phyloP scores from a whole-genome alignment of 2,329 filamentous ascomycete genomes.

The Aplosporella prunicola region DNA sequence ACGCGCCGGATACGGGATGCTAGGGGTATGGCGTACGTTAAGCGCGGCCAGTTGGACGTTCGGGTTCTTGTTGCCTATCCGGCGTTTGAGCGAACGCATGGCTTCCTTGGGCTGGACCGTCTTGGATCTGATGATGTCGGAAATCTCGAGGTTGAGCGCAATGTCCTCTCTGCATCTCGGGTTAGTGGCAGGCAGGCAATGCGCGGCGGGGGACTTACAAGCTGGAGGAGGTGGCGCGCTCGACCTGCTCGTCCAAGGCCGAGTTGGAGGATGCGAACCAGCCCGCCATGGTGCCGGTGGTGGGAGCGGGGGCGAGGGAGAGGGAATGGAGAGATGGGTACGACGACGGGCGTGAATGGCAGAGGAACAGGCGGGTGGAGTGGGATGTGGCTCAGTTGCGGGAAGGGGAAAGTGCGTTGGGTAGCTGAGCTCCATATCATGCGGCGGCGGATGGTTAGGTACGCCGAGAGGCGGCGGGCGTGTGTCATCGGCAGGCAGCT shows the following conservation, averaged over 20 bases:
- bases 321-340: not conserved
- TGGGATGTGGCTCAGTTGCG: constrained; percentile 5
- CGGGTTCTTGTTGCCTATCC: constrained; percentile 95
- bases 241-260: constrained; percentile 93
- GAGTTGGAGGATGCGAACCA: constrained; percentile 90
- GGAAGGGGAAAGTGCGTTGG: too few relatives aligned
- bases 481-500: too few relatives aligned
- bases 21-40: constrained; percentile 54
- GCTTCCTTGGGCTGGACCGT: constrained; percentile 95
- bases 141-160: constrained; percentile 93
- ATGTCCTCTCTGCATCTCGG: constrained; percentile 68
- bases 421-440: too few relatives aligned
- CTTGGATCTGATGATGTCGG: constrained; percentile 93
- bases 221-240: constrained; percentile 88
- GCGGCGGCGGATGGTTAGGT: too few relatives aligned
- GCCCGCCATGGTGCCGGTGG: constrained; percentile 61
- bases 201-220: constrained; percentile 53
- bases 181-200: constrained; percentile 10
- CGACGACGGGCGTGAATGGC: not conserved
- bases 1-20: not conserved
- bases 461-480: too few relatives aligned
- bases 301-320: not conserved
- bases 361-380: constrained; percentile 2
- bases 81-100: constrained; percentile 89
- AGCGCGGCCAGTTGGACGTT: constrained; percentile 94